Evolutionary conservation across 192 early-diverging fungal species (phyloP).

Genomic region (Mortierella alpina): DNA sequence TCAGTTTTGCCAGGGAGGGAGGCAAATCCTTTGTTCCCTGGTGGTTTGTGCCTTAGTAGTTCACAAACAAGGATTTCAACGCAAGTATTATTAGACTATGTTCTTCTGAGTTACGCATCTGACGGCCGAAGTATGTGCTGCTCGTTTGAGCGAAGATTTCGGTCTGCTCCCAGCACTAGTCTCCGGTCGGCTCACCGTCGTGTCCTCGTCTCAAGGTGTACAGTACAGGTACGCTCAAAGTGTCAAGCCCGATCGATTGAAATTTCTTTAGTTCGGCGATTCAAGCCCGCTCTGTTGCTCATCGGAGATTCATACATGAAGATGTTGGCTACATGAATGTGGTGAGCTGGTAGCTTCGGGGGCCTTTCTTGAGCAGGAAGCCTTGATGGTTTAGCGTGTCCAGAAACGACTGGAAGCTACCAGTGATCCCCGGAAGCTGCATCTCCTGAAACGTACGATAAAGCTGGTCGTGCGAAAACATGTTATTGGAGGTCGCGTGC

Average conservation of each 20-base stretch:
- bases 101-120: no score
- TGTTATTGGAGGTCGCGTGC: constrained; percentile 69
- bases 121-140: no score
- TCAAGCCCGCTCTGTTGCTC: not conserved
- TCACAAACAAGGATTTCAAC: no score
- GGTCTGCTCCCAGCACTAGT: no score
- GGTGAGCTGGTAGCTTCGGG: constrained; percentile 70
- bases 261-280: not conserved
- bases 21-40: no score
- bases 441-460: constrained; percentile 55
- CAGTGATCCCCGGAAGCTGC: constrained; percentile 60
- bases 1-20: no score
- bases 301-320: not conserved
- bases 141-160: no score
- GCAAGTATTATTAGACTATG: no score
- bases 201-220: no score
- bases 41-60: no score
- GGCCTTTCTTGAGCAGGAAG: constrained; percentile 78
- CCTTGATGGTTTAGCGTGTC: constrained; percentile 80
- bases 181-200: no score
- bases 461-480: constrained; percentile 76
- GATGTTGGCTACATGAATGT: constrained; percentile 18
- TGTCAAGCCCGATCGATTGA: not conserved
- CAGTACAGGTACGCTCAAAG: no score
- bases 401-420: constrained; percentile 73